Conservation (phyloP, 176 grass and related monocot genomes). For the Poa pratensis region DNA sequence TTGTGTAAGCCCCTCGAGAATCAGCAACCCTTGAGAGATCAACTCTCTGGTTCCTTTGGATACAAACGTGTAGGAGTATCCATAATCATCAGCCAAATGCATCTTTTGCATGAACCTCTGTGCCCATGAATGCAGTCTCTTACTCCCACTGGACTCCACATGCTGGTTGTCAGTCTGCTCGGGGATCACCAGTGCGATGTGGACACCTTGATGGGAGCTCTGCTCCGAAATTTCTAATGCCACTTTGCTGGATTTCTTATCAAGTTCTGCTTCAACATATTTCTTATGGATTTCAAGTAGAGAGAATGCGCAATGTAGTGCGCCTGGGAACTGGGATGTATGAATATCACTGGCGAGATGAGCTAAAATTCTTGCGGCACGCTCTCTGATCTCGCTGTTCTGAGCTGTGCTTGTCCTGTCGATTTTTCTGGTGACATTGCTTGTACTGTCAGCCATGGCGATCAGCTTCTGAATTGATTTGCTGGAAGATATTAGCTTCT, state of each 20-base stretch:
- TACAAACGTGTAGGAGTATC: not conserved
- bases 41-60: not conserved
- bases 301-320: not conserved
- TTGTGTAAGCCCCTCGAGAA: constrained; percentile 11
- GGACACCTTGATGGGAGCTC: not conserved
- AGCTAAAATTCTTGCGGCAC: not conserved
- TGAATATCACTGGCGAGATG: not conserved
- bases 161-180: not conserved
- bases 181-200: not conserved
- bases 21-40: constrained; percentile 11
- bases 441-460: not conserved
- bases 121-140: too few species aligned
- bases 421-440: too few species aligned
- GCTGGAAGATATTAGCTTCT: not conserved
- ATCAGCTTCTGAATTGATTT: not conserved
- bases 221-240: not conserved
- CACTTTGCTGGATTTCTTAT: not conserved
- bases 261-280: not conserved
- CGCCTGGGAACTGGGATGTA: not conserved
- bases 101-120: too few species aligned
- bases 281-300: not conserved
- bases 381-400: not conserved
- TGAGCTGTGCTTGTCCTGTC: not conserved
- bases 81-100: too few species aligned
- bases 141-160: not conserved